A percentile compares a stretch with the other conserved stretches of the same genome.
phyloP scores from a whole-genome alignment of 495 filamentous ascomycete genomes.

The Evansstolkia leycettana region DNA sequence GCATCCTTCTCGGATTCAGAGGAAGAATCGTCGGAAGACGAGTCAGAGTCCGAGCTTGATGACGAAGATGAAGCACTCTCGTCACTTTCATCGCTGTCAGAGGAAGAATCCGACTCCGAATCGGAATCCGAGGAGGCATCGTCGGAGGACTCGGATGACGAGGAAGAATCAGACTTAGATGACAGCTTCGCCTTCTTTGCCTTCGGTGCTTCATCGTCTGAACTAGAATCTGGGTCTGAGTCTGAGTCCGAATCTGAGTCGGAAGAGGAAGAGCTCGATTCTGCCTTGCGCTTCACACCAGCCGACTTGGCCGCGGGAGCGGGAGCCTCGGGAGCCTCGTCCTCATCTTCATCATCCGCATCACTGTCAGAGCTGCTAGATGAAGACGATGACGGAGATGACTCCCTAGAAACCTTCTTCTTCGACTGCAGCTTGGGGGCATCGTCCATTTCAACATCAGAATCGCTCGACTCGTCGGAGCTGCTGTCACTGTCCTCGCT shows the following conservation, averaged over 20 bases:
- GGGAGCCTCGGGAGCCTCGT: slow-evolving; percentile 9
- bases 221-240: slow-evolving; percentile 32
- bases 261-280: slow-evolving; percentile 39
- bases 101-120: slow-evolving; percentile 23
- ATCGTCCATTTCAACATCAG: slow-evolving; percentile 50
- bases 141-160: slow-evolving; percentile 18
- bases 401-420: slow-evolving; percentile 10
- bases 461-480: slow-evolving; percentile 23
- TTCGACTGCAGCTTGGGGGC: slow-evolving; percentile 22
- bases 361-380: slow-evolving; percentile 48
- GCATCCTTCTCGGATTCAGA: slow-evolving; percentile 17
- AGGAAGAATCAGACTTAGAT: slow-evolving; percentile 12
- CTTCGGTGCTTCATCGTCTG: slow-evolving; percentile 26
- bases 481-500: slow-evolving; percentile 15
- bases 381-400: slow-evolving; percentile 24
- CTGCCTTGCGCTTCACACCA: slow-evolving; percentile 53
- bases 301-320: slow-evolving; percentile 22
- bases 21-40: slow-evolving; percentile 12
- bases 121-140: slow-evolving; percentile 3
- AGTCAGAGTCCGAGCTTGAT: slow-evolving; percentile 13
- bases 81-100: too few species aligned
- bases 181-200: slow-evolving; percentile 27
- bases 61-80: slow-evolving; percentile 20
- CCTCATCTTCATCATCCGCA: slow-evolving; percentile 47
- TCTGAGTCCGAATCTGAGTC: slow-evolving; percentile 30